A percentile compares a stretch with the other conserved stretches of the same genome.
Evolutionary conservation across 1,284 basidiomycete species (phyloP).

Genomic region (Vanrija sp.): DNA sequence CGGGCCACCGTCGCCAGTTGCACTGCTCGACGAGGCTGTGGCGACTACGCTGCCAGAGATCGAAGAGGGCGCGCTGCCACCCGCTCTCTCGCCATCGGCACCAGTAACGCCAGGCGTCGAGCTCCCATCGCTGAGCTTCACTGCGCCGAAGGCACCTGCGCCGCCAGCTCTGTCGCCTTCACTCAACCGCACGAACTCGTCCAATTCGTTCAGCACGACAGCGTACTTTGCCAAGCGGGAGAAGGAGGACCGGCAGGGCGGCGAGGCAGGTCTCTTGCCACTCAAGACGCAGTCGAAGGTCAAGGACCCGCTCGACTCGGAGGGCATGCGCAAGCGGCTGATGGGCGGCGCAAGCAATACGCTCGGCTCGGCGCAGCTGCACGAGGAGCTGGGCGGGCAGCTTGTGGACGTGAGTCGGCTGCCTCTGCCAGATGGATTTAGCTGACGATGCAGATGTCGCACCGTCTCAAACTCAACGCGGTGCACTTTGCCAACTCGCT

Average conservation of each 20-base stretch:
- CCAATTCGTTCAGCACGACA: constrained; percentile 10
- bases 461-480: constrained; percentile 47
- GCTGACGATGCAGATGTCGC: constrained; percentile 44
- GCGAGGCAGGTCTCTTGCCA: constrained; percentile 32
- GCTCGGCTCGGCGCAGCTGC: constrained; percentile 40
- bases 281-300: constrained; percentile 16
- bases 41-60: constrained; percentile 6
- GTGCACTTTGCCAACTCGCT: constrained; percentile 47
- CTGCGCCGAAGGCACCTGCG: too few species aligned
- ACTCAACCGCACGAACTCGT: background rate
- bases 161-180: background rate
- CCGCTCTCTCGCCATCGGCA: constrained; percentile 1
- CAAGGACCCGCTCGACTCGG: constrained; percentile 5
- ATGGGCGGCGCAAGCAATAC: constrained; percentile 5
- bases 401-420: constrained; percentile 42
- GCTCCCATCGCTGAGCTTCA: background rate
- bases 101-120: background rate
- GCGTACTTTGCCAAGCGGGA: constrained; percentile 32
- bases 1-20: constrained; percentile 4
- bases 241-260: constrained; percentile 26
- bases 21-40: constrained; percentile 10
- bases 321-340: constrained; percentile 16
- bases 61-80: constrained; percentile 2
- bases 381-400: constrained; percentile 50
- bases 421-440: background rate